These are phyloP conservation scores for Leptomonas pyrrhocoris DNA, from an alignment of 208 protist genomes.

Conservation along the genomic window DNA sequence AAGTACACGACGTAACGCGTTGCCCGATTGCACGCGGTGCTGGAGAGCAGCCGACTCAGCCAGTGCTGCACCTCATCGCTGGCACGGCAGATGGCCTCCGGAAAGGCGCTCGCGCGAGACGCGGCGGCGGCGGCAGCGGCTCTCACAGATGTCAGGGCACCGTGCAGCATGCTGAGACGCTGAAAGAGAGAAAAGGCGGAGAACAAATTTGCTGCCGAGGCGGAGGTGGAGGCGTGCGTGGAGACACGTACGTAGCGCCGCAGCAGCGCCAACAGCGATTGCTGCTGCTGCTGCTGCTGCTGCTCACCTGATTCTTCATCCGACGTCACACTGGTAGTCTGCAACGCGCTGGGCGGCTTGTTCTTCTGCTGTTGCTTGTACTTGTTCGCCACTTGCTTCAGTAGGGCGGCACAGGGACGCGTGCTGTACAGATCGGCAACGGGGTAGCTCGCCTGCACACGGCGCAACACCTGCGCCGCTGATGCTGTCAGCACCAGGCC, in stretches of 20 bases:
- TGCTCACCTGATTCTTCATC: not conserved
- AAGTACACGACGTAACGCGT: slow-evolving; percentile 87
- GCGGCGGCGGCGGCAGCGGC: not conserved
- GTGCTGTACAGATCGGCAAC: slow-evolving; percentile 32
- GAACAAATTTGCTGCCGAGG: slow-evolving; percentile 13
- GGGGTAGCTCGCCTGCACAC: slow-evolving; percentile 37
- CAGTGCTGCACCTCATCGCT: slow-evolving; percentile 30
- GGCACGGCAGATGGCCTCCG: slow-evolving; percentile 5
- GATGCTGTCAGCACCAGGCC: slow-evolving; percentile 47
- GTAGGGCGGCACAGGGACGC: slow-evolving; percentile 49
- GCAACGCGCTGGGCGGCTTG: not conserved
- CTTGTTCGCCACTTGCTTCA: slow-evolving; percentile 55
- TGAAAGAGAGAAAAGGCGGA: slow-evolving; percentile 55
- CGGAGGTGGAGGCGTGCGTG: not conserved
- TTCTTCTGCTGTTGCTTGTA: slow-evolving; percentile 29
- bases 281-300: slow-evolving; percentile 3
- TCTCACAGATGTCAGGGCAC: slow-evolving; percentile 8
- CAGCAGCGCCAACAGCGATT: slow-evolving; percentile 18
- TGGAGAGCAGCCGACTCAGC: slow-evolving; percentile 45
- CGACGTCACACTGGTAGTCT: not conserved
- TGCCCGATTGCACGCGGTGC: slow-evolving; percentile 66
- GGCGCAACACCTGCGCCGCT: slow-evolving; percentile 43
- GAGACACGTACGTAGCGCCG: slow-evolving; percentile 15
- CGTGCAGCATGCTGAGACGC: slow-evolving; percentile 67
- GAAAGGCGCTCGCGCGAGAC: not conserved